Conservation (phyloP, 768 basidiomycete species). For the Kwoniella mangroviensis region DNA sequence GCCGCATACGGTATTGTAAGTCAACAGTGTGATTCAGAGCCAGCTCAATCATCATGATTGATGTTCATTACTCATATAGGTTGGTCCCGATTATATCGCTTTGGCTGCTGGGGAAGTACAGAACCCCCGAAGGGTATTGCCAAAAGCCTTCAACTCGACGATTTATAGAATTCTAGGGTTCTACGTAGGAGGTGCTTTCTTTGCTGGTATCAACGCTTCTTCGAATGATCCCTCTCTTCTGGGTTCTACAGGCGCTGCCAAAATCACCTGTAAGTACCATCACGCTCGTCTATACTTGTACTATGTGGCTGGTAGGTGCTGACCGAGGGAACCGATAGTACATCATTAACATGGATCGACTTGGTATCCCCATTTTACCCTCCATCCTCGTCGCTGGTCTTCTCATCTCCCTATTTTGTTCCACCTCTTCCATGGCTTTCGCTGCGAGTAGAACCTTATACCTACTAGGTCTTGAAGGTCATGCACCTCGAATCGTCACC, state of each 20-base stretch:
- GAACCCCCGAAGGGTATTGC: conserved; percentile 24
- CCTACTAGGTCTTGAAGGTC: conserved; percentile 14
- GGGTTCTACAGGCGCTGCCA: conserved; percentile 20
- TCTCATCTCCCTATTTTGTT: conserved; percentile 17
- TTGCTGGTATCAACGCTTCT: background rate
- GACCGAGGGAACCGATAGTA: background rate
- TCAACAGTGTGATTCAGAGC: background rate
- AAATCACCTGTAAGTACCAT: conserved; percentile 16
- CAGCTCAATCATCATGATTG: background rate
- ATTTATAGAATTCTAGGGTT: conserved; percentile 24
- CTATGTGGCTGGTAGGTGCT: background rate
- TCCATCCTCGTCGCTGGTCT: conserved; percentile 26
- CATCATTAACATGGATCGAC: conserved; percentile 23
- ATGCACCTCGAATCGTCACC: conserved; percentile 26
- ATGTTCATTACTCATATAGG: background rate
- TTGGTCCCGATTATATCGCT: conserved; percentile 23
- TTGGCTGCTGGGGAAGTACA: conserved; percentile 19
- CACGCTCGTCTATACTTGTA: background rate
- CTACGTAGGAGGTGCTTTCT: conserved; percentile 17
- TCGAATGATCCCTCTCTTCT: conserved; percentile 16
- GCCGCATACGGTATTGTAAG: conserved; percentile 22
- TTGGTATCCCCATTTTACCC: conserved; percentile 14
- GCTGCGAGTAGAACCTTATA: conserved; percentile 27
- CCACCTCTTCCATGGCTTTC: conserved; percentile 24
- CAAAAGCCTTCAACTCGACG: conserved; percentile 23